Evolutionary conservation across 768 basidiomycete genomes (phyloP).

Genomic region (Tephrocybe sp.): DNA sequence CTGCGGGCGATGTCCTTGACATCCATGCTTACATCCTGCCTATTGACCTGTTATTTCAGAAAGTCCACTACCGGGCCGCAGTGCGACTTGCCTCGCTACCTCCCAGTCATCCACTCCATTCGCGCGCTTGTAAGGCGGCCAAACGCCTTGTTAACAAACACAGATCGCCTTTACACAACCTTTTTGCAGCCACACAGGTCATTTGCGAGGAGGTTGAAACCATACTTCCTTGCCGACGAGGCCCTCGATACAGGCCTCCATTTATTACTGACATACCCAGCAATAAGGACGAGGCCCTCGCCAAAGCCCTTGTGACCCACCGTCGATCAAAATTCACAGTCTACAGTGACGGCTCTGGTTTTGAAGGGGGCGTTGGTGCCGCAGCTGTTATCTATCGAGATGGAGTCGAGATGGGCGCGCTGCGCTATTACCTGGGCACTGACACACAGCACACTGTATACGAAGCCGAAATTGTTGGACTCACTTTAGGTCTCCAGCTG

Average conservation of each 20-base stretch:
- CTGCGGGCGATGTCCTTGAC: conserved; percentile 6
- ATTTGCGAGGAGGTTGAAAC: neutral
- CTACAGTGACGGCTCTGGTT: conserved; percentile 11
- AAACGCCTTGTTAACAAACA: neutral
- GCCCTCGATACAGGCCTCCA: conserved; percentile 4
- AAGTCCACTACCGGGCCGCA: neutral
- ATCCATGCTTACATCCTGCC: conserved; percentile 8
- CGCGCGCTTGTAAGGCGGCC: neutral
- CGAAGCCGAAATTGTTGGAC: conserved; percentile 1
- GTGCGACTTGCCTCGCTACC: conserved; percentile 1
- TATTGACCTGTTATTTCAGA: neutral
- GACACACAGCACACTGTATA: conserved; percentile 7
- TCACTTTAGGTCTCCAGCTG: neutral
- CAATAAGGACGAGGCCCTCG: conserved; percentile 1
- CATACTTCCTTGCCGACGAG: neutral
- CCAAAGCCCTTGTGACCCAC: neutral
- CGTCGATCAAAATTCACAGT: neutral
- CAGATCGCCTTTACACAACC: conserved; percentile 9
- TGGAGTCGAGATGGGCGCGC: neutral
- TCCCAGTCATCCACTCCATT: conserved; percentile 10
- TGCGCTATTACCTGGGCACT: conserved; percentile 3
- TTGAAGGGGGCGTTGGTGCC: conserved; percentile 3
- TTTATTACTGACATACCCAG: conserved; percentile 1
- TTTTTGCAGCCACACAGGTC: conserved; percentile 1
- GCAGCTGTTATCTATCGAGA: conserved; percentile 3